Conservation (phyloP, 2,329 filamentous ascomycete species). For the Thyridium curvatum region DNA sequence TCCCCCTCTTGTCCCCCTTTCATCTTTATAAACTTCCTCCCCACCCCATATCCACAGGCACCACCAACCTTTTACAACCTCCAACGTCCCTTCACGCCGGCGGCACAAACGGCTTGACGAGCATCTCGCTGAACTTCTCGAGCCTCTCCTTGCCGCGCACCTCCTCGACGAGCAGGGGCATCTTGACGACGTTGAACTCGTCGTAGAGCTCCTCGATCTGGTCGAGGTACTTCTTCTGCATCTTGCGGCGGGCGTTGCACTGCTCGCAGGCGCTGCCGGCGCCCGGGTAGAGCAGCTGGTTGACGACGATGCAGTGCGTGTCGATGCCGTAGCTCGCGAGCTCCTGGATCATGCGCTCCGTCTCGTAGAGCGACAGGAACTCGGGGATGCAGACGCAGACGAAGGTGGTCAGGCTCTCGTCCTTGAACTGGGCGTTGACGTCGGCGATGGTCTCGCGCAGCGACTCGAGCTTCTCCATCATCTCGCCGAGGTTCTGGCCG, state of each 20-base stretch:
- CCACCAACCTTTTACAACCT: too few species aligned
- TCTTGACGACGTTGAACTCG: slow-evolving; percentile 98
- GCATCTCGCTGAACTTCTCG: slow-evolving; percentile 84
- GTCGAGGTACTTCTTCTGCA: slow-evolving; percentile 99
- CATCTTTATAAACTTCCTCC: too few species aligned
- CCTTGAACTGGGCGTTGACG: slow-evolving; percentile 97
- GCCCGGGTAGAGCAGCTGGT: slow-evolving; percentile 92
- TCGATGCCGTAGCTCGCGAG: slow-evolving; percentile 89
- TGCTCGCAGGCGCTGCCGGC: slow-evolving; percentile 83
- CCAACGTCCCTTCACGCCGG: slow-evolving; percentile 42
- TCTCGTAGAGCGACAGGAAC: slow-evolving; percentile 95
- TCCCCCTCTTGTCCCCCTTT: too few species aligned
- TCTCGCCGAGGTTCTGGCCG: slow-evolving; percentile 86
- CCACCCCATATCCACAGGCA: too few species aligned
- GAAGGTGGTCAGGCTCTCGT: slow-evolving; percentile 90
- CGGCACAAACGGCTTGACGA: slow-evolving; percentile 69
- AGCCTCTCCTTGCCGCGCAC: slow-evolving; percentile 91
- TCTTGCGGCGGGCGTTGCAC: slow-evolving; percentile 89
- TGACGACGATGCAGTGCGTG: slow-evolving; percentile 95
- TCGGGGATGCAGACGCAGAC: slow-evolving; percentile 98
- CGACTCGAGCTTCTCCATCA: slow-evolving; percentile 92
- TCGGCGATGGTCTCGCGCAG: slow-evolving; percentile 89
- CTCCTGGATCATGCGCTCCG: slow-evolving; percentile 99
- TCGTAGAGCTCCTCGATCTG: slow-evolving; percentile 98
- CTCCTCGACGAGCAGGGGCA: slow-evolving; percentile 93